These are phyloP conservation scores for Bonia amplexicaulis DNA, from an alignment of 176 grass and related monocot species.

Conservation along the genomic window DNA sequence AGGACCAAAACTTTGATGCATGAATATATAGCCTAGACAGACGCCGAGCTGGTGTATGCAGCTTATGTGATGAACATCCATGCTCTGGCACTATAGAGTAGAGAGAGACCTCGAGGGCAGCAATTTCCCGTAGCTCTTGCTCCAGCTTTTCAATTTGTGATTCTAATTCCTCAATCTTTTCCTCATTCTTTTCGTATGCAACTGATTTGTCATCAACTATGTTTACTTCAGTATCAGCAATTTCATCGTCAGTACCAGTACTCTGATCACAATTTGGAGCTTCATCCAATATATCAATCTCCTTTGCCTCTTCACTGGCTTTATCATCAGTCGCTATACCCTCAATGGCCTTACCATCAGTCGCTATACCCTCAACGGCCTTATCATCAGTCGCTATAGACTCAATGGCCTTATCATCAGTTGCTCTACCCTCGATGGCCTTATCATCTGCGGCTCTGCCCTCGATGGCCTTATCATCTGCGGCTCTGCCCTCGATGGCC, in stretches of 20 bases:
- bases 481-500: not conserved
- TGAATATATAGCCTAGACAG: constrained; percentile 81
- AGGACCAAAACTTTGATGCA: constrained; percentile 72
- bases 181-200: constrained; percentile 43
- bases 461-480: not conserved
- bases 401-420: constrained; percentile 8
- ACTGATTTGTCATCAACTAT: constrained; percentile 34
- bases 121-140: constrained; percentile 72
- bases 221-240: constrained; percentile 61
- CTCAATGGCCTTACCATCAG: constrained; percentile 24
- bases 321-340: constrained; percentile 25
- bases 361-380: not conserved
- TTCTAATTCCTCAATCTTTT: constrained; percentile 46
- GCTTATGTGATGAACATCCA: constrained; percentile 74
- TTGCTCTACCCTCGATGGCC: not conserved
- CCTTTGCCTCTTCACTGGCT: constrained; percentile 67
- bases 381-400: not conserved
- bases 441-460: constrained; percentile 19
- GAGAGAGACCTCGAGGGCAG: constrained; percentile 79
- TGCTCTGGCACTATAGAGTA: constrained; percentile 81
- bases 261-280: constrained; percentile 81
- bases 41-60: constrained; percentile 77
- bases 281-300: constrained; percentile 81
- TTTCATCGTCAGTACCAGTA: constrained; percentile 77
- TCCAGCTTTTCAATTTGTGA: constrained; percentile 60